Base-by-base conservation (phyloP, 257 asterid species). In the Osmanthus fragrans region DNA sequence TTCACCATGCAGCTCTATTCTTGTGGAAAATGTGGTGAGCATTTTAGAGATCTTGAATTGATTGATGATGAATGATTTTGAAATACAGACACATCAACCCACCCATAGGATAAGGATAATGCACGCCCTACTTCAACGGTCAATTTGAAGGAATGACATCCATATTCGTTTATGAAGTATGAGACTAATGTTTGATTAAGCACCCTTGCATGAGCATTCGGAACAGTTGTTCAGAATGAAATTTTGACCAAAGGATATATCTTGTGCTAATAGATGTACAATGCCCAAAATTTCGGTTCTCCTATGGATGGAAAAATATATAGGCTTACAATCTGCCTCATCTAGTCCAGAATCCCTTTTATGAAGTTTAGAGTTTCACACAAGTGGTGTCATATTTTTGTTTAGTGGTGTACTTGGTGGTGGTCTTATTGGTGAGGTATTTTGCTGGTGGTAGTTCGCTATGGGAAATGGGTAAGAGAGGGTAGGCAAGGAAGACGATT, bases 1-100 rank as follows among this genome's bases (percentile, higher is more conserved):
- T 33, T 42, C 51, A 51, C 75, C 21, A 9, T 73, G 64, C 39
- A 73, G 65, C 19, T 71, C 68, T 45, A 23, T 40, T 42, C 51
- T 42, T 63, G 33, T 45, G 29, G 23, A 40, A 81, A 71, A 42
- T 60, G 32, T 23, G 30, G 3, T 16, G 47, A 60, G 63, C 68
- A 77, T 42, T 58, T 71, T 39, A 74, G 63, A 81, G 54, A 73
- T 70, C 39, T 13, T 9, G 72, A 74, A 33, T 73, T 73, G n/a
- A 34, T 36, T 37, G 72, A 72, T 27, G 66, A 32, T 10, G 60
- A 63, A 60, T 7, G n/a, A 6, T 10, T 3, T 70, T 67, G 29
- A n/a, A 58, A 58, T 3, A 21, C 66, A 58, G 13, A 56, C 2
- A 7, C 29, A 21, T 58, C 32, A 58, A 21, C 66, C 29, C 32